Conservation (phyloP, 225 moss, liverwort and hornwort species). For the Sphagnum contortum region DNA sequence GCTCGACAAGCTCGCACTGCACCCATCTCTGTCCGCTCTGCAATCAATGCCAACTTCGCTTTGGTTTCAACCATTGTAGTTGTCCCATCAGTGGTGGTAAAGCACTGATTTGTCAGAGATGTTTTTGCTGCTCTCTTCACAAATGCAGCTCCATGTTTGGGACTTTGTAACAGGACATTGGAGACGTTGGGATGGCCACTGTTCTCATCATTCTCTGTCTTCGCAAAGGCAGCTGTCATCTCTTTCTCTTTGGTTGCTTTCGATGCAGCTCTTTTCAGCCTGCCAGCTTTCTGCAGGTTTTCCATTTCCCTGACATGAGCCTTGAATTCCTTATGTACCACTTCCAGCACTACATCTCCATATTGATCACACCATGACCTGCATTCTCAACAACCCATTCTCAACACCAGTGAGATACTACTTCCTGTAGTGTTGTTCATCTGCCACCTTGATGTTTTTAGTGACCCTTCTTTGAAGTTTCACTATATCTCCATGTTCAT, state of each 20-base stretch:
- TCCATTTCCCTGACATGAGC: conserved; percentile 49
- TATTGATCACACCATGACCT: conserved; percentile 63
- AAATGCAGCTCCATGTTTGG: not conserved
- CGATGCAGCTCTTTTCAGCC: conserved; percentile 4
- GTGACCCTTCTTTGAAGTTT: no score
- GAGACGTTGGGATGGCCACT: not conserved
- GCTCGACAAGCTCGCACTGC: not conserved
- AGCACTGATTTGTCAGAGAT: conserved; percentile 3
- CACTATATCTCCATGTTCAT: no score
- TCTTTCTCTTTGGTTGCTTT: conserved; percentile 2
- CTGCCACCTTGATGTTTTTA: no score
- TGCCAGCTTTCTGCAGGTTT: conserved; percentile 2
- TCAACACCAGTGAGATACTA: no score
- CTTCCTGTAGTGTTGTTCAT: no score
- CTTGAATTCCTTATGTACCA: conserved; percentile 55
- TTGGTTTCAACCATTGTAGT: not conserved
- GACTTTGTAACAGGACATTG: not conserved
- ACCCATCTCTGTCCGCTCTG: conserved; percentile 5
- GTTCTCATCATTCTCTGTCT: conserved; percentile 8
- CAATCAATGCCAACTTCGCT: conserved; percentile 8
- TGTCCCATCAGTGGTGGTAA: conserved; percentile 3
- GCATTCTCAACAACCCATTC: not conserved
- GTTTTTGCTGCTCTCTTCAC: not conserved
- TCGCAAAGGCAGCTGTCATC: not conserved
- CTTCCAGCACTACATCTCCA: conserved; percentile 53